These are phyloP conservation scores for Pelargonium nanum DNA, from an alignment of 345 rosid genomes.

Conservation along the genomic window DNA sequence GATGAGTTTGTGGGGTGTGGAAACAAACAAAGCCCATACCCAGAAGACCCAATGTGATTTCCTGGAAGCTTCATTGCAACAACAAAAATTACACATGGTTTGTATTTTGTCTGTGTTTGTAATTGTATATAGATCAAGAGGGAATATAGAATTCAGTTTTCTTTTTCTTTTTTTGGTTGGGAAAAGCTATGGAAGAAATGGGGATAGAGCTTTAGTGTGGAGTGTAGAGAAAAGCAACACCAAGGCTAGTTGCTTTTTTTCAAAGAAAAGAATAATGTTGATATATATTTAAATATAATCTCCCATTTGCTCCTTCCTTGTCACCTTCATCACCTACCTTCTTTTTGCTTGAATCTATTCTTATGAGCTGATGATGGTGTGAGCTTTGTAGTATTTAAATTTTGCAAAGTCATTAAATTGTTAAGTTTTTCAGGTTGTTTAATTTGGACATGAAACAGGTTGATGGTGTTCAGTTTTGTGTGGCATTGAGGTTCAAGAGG, in stretches of 20 bases:
- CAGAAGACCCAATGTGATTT: background rate
- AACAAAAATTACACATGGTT: background rate
- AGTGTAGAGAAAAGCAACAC: constrained; percentile 15
- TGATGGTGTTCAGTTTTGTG: no score
- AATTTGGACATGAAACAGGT: no score
- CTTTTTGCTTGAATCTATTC: background rate
- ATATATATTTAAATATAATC: background rate
- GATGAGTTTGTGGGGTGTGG: background rate
- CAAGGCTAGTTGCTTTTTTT: constrained; percentile 12
- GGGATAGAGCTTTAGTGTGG: constrained; percentile 13
- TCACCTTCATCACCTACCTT: background rate
- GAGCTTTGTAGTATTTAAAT: background rate
- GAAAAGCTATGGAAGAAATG: background rate
- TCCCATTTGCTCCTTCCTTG: constrained; percentile 14
- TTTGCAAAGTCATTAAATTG: no score
- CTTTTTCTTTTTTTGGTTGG: background rate
- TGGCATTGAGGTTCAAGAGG: no score
- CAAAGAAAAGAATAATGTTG: background rate
- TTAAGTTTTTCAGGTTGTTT: no score
- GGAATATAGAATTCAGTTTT: background rate
- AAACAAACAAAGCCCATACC: background rate
- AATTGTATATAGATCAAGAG: background rate
- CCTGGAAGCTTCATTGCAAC: background rate
- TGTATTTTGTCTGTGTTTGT: background rate
- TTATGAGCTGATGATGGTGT: background rate